Base-by-base conservation (phyloP, 2,329 filamentous ascomycete genomes). In the Nothophoma quercina region DNA sequence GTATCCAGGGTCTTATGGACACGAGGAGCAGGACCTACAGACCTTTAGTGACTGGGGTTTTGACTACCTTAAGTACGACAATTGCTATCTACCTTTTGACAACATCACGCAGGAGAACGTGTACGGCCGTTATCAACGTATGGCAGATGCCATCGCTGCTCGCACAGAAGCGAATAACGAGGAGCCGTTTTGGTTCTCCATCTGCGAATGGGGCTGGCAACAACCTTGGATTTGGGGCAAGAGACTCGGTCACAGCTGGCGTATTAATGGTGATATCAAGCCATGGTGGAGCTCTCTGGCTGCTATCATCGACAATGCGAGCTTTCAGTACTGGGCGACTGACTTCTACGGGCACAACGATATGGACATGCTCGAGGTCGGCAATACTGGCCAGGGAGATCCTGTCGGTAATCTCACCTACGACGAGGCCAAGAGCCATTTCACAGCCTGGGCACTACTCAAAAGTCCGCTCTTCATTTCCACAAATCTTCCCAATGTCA, bases 11-110 rank as follows among this genome's bases (percentile, higher is more conserved):
- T 83, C 79, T 1, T 43, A 52, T 15, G 50, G 50, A 2, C 50
- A 52, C 48, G 84, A 88, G 60, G 66, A 74, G 1, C 69, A 82
- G 10, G 85, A 87, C 63, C 84, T 84, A 1, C 67, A 76, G 16
- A 80, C 81, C 0, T 86, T 81, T 61, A 79, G 81, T 1, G 59
- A 60, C n/a, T 68, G 65, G 64, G 65, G 59, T 5, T 55, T 68
- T 34, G 63, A 68, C 40, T 68, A 65, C 29, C 57, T 68, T 13
- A 69, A 67, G 32, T 69, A 69, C 36, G 66, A 69, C 42, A 68
- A 67, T 19, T 69, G 65, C 43, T 60, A 63, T 35, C 72, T 76
- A 16, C 73, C 73, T 5, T 62, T 56, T 33, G 67, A 70, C 52
- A 67, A 64, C 16, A 47, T 68, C 6, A 68, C 65, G 6, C 57